Base-by-base conservation (phyloP, 768 basidiomycete species). In the Rossbeevera mucosa region DNA sequence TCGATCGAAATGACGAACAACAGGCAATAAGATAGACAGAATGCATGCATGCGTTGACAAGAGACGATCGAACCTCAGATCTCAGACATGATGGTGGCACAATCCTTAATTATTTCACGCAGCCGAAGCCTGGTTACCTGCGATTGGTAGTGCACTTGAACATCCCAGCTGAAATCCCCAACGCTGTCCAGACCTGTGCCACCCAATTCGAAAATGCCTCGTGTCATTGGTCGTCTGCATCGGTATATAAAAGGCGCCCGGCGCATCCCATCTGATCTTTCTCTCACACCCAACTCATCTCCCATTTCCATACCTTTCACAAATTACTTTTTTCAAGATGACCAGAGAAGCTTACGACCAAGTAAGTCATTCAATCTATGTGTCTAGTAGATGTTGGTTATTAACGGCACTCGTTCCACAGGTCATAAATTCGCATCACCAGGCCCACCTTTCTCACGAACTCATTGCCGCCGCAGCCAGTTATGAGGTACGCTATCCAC, bases 401-500 rank as follows among this genome's bases (percentile, higher is more conserved):
- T 42, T 56, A 33, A 61, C 43, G 5, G 18, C 24, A 50, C 25
- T 41, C 28, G 1, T 22, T 31, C 47, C 18, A 29, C 54, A 84
- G 81, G 76, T 78, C 43, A 30, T 50, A 16, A 76, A 75, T 45
- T 73, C 74, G 13, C 75, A 74, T 9, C 84, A 85, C 72, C 70
- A 83, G 70, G 79, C 84, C 1, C 51, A 68, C 51, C 67, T 85
- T 48, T 79, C 82, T 8, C 86, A 88, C 64, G 81, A 88, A 68
- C 64, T 87, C 40, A 75, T 88, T 55, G 81, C 82, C 44, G 84
- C 70, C 38, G 86, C 86, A 42, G 85, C 85, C 6, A 67, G 82
- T 25, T 88, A 76, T 67, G 83, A 81, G 75, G 83, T 80, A 30
- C 12, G 67, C 45, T 16, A 0, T 25, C 14, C 18, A n/a, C 25